These are phyloP conservation scores for Malus orientalis DNA, from an alignment of 306 rosid genomes.

Conservation along the genomic window DNA sequence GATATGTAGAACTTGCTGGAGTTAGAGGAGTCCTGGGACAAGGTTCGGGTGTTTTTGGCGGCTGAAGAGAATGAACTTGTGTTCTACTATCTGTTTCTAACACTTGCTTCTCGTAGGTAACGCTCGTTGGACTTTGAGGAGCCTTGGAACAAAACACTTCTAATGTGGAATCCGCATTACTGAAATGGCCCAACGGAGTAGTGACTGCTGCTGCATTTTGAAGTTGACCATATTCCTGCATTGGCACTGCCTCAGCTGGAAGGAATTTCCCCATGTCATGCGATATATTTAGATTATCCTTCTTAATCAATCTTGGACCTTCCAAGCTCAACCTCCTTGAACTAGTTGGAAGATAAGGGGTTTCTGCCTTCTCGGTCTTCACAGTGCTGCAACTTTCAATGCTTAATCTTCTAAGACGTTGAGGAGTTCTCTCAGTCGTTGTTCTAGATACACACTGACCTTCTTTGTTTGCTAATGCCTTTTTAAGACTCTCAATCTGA, in stretches of 20 bases:
- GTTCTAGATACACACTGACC: constrained; percentile 30
- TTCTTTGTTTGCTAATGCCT: constrained; percentile 62
- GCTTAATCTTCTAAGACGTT: constrained; percentile 58
- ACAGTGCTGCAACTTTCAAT: constrained; percentile 52
- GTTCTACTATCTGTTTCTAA: constrained; percentile 19
- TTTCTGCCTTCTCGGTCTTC: constrained; percentile 36
- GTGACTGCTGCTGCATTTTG: constrained; percentile 38
- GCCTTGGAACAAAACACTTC: constrained; percentile 23
- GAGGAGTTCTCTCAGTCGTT: constrained; percentile 46
- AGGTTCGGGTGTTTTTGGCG: constrained; percentile 13
- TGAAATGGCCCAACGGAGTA: constrained; percentile 30
- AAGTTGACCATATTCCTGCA: constrained; percentile 15
- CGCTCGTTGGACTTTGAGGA: constrained; percentile 55
- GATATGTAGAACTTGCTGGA: constrained; percentile 37
- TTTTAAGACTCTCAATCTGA: constrained; percentile 74
- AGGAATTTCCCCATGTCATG: constrained; percentile 25
- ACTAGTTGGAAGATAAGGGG: constrained; percentile 41
- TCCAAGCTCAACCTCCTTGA: constrained; percentile 72
- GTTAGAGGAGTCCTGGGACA: constrained; percentile 36
- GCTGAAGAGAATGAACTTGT: constrained; percentile 37
- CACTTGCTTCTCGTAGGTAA: constrained; percentile 23
- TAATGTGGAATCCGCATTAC: constrained; percentile 23
- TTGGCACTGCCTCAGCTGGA: constrained; percentile 19
- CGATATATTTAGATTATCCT: constrained; percentile 27
- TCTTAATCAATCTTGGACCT: constrained; percentile 58